These are phyloP conservation scores for Xenoacremonium recifei DNA, from an alignment of 2,329 filamentous ascomycete species.

Conservation along the genomic window DNA sequence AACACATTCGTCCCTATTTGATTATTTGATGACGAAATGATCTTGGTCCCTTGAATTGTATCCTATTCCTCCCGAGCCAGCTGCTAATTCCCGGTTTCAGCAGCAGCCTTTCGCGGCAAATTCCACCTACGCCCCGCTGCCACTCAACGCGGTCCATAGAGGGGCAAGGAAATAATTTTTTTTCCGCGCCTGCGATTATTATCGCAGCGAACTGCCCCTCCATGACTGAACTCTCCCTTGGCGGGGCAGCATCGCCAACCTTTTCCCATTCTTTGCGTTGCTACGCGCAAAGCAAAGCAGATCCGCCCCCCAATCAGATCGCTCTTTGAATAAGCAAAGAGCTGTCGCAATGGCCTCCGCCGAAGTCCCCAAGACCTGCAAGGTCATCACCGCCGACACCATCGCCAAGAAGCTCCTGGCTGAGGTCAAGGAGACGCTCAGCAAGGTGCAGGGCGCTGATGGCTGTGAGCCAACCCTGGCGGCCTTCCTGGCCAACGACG, in stretches of 20 bases:
- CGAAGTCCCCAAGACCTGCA: slow-evolving; percentile 70
- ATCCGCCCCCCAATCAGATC: too few species aligned
- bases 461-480: slow-evolving; percentile 70
- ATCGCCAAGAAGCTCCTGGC: slow-evolving; percentile 79
- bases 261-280: slow-evolving; percentile 9
- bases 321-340: neutral
- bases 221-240: slow-evolving; percentile 13
- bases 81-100: neutral
- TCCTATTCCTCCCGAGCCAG: neutral
- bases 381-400: slow-evolving; percentile 84
- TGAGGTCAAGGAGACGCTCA: slow-evolving; percentile 75
- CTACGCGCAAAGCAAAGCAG: neutral
- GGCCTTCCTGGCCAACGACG: slow-evolving; percentile 88
- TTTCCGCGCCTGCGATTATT: neutral
- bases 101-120: too few species aligned
- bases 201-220: slow-evolving; percentile 18
- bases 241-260: slow-evolving; percentile 5
- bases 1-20: too few species aligned
- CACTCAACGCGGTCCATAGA: neutral
- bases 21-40: too few species aligned
- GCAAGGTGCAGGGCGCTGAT: slow-evolving; percentile 61
- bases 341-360: slow-evolving; percentile 27
- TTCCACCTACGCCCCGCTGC: too few species aligned
- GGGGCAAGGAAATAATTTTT: neutral
- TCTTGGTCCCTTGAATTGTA: neutral